Conservation (phyloP, 257 asterid species). For the Voacanga thouarsii region DNA sequence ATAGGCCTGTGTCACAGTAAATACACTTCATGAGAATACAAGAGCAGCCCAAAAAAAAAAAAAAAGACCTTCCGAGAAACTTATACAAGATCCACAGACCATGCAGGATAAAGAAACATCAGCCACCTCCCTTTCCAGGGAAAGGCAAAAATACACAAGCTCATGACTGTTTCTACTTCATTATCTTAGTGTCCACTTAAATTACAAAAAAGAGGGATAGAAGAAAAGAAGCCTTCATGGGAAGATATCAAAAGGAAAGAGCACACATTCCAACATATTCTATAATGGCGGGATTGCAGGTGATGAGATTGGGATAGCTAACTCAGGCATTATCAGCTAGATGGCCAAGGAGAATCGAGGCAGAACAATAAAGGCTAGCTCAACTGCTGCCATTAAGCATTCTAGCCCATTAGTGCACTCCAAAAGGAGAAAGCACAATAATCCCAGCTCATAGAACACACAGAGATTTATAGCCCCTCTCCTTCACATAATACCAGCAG, state of each 20-base stretch:
- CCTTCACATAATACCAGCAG: background rate
- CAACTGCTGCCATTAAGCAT: background rate
- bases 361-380: background rate
- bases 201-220: background rate
- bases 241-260: background rate
- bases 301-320: background rate
- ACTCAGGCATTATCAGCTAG: too few species aligned
- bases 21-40: slow-evolving; percentile 20
- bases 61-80: slow-evolving; percentile 2
- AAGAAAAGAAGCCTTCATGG: too few species aligned
- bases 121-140: background rate
- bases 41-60: background rate
- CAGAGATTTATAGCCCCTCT: background rate
- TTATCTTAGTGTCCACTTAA: background rate
- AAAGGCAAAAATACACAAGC: background rate
- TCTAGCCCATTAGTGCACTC: background rate
- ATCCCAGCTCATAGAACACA: background rate
- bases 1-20: slow-evolving; percentile 60
- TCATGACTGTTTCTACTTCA: background rate
- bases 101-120: background rate
- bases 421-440: background rate
- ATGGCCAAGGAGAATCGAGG: background rate
- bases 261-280: background rate
- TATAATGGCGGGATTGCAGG: background rate
- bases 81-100: background rate